Evolutionary conservation across 2,329 filamentous ascomycete species (phyloP), one percentile per base, ranked within the genome.

Genomic region (Pseudocercospora eumusae): DNA sequence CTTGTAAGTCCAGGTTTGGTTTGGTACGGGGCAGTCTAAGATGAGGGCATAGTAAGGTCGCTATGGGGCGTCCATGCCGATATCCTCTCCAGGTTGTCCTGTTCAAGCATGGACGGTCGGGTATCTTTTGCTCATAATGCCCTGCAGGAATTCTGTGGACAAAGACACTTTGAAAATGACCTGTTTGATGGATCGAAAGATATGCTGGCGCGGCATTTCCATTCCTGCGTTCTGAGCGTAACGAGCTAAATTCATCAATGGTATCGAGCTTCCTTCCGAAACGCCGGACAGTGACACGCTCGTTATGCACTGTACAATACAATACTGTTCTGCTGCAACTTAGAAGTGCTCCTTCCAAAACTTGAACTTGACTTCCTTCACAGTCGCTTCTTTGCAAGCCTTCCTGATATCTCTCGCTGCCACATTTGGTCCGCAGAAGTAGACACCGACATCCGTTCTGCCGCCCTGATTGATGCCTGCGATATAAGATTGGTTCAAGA

Each of bases 271-370:
- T 47, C 20, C 44, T 25, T 23, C 23, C 23, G 15, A 47, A 23
- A 47, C 44, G 36, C 36, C 44, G 9, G 44, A n/a, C n/a, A n/a
- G n/a, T n/a, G n/a, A n/a, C 10, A 9, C 44, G 23, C 18, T 47
- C 18, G 4, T 23, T 20, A 47, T 47, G 44, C 44, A 47, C 44
- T 47, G 23, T 47, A 47, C 44, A 47, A 11, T 18, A 21, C 36
- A 4, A 3, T 23, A 11, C 44, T 25, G 20, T 47, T 25, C 23
- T 47, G 20, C 23, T 47, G 44, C 15, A 8, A 53, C 25, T 31
- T 54, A 83, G 66, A 82, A 83, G 75, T 99, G 93, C 79, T 99
- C 95, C 81, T 99, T 99, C 95, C 95, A 99, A 82, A 99, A 99
- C 71, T 91, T 90, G 81, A 98, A 99, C 72, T 88, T 86, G 61